Percentiles rank a stretch among this genome's conserved stretches.
Conservation (phyloP, 306 rosid genomes). For the Mucuna pruriens region DNA sequence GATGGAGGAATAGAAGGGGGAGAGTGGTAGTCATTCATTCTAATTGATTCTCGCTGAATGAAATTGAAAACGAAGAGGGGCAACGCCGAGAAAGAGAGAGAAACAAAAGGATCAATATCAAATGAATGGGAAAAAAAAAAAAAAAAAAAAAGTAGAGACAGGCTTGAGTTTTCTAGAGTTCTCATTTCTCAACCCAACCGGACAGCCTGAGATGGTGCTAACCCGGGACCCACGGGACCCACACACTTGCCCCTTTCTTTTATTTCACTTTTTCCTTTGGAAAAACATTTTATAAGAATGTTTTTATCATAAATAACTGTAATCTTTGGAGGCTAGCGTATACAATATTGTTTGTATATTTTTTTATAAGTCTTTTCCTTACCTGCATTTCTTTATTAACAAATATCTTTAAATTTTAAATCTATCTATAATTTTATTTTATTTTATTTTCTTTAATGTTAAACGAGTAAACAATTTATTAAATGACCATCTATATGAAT, state of each 20-base stretch:
- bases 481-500: too few relatives aligned
- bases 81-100: slow-evolving; percentile 23
- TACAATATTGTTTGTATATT: too few relatives aligned
- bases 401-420: neutral
- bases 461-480: too few relatives aligned
- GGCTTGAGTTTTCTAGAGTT: slow-evolving; percentile 30
- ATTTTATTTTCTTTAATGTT: neutral
- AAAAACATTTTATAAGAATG: neutral
- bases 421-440: too few relatives aligned
- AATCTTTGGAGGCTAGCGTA: neutral
- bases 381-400: neutral
- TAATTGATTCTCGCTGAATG: neutral
- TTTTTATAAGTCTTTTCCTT: too few relatives aligned
- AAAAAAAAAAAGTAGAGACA: neutral
- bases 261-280: neutral
- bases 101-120: neutral
- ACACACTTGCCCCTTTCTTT: neutral
- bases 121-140: neutral
- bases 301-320: neutral
- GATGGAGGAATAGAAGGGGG: neutral
- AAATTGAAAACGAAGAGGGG: slow-evolving; percentile 28
- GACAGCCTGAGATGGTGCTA: slow-evolving; percentile 42
- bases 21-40: slow-evolving; percentile 25
- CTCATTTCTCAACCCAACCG: slow-evolving; percentile 41
- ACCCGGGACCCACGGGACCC: slow-evolving; percentile 37